Evolutionary conservation across 441 rosid genomes (phyloP).

Genomic region (Euphorbia corollata): DNA sequence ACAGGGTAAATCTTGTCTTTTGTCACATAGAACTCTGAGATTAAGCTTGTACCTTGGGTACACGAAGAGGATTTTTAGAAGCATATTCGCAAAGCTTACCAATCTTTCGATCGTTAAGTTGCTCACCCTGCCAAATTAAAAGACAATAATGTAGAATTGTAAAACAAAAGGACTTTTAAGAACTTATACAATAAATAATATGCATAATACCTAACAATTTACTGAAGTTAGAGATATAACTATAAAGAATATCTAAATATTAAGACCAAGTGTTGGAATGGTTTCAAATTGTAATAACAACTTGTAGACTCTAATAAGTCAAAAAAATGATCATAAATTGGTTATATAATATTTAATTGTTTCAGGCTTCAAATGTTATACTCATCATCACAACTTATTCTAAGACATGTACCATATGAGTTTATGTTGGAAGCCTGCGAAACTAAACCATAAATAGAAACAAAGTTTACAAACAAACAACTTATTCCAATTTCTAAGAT

Average conservation of each 20-base stretch:
- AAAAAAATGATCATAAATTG: background rate
- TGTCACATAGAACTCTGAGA: background rate
- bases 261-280: background rate
- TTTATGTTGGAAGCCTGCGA: background rate
- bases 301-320: background rate
- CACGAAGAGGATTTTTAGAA: conserved; percentile 74
- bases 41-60: conserved; percentile 50
- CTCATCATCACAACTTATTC: background rate
- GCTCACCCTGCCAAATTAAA: conserved; percentile 50
- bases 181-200: background rate
- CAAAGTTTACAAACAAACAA: background rate
- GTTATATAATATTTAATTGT: background rate
- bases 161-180: background rate
- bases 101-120: conserved; percentile 61
- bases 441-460: background rate
- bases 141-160: background rate
- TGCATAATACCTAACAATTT: background rate
- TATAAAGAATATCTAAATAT: background rate
- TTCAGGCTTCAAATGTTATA: background rate
- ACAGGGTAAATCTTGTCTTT: background rate
- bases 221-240: background rate
- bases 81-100: conserved; percentile 81
- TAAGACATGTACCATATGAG: background rate
- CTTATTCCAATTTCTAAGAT: background rate
- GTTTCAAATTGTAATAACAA: background rate